These are phyloP conservation scores for Brassica hybrid DNA, from an alignment of 441 rosid species.

Conservation along the genomic window DNA sequence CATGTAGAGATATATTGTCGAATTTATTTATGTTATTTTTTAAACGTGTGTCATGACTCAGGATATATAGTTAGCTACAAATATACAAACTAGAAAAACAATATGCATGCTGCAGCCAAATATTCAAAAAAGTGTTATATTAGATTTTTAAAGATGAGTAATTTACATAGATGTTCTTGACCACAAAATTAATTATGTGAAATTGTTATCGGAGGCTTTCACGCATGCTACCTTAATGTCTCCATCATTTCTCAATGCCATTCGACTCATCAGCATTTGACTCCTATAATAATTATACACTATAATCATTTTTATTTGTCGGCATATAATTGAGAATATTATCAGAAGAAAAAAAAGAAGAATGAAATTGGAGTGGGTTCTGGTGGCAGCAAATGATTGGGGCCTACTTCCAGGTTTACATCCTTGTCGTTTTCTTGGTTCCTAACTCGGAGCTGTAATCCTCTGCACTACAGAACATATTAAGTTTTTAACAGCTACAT, in stretches of 20 bases:
- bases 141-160: neutral
- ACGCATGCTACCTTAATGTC: constrained; percentile 22
- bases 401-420: constrained; percentile 29
- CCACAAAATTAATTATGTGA: constrained; percentile 1
- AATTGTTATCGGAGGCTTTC: neutral
- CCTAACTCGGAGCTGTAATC: constrained; percentile 15
- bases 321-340: constrained; percentile 4
- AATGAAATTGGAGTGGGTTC: constrained; percentile 31
- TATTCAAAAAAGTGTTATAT: neutral
- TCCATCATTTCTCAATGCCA: constrained; percentile 17
- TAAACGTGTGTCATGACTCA: neutral
- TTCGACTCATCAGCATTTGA: constrained; percentile 12
- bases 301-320: neutral
- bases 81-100: neutral
- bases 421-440: constrained; percentile 34
- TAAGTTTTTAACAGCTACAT: neutral
- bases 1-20: neutral
- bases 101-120: neutral
- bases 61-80: neutral
- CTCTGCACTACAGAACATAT: neutral
- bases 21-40: neutral
- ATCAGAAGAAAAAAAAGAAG: neutral
- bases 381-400: constrained; percentile 33
- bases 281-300: neutral
- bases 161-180: constrained; percentile 4